Percentiles rank a stretch among this genome's conserved stretches.
Evolutionary conservation across 768 basidiomycete species (phyloP).

Genomic region (Suillus alpinus): DNA sequence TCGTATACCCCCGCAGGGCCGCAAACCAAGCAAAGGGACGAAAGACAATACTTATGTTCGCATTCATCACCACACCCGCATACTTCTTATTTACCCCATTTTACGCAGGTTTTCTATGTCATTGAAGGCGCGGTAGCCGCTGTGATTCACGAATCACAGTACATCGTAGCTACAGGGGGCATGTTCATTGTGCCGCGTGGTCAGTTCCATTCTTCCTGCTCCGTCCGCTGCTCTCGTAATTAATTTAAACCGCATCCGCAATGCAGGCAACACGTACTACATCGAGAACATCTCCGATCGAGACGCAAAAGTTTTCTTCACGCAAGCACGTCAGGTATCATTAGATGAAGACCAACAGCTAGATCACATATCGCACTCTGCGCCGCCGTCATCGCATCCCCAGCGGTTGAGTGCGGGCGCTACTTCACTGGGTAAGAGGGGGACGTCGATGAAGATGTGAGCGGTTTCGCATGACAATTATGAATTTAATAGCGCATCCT

Average conservation of each 20-base stretch:
- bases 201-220: constrained; percentile 28
- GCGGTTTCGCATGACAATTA: neutral
- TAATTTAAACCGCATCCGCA: neutral
- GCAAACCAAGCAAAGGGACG: constrained; percentile 83
- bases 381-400: constrained; percentile 26
- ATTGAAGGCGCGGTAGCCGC: constrained; percentile 88
- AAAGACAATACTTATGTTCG: constrained; percentile 93
- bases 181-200: constrained; percentile 92
- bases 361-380: constrained; percentile 28
- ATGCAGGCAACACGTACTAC: constrained; percentile 81
- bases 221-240: neutral
- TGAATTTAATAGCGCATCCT: neutral
- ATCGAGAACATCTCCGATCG: constrained; percentile 85
- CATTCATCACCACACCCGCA: constrained; percentile 8
- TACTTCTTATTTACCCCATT: neutral
- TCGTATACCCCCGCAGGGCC: constrained; percentile 70
- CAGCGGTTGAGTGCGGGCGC: constrained; percentile 24
- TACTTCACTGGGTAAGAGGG: constrained; percentile 11
- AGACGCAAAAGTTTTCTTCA: constrained; percentile 85
- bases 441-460: constrained; percentile 4
- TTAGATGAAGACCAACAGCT: constrained; percentile 22
- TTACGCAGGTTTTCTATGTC: constrained; percentile 66
- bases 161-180: constrained; percentile 77
- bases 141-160: constrained; percentile 74
- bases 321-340: constrained; percentile 68